Evolutionary conservation across 495 filamentous ascomycete genomes (phyloP).

Genomic region (Arthonia radiata): DNA sequence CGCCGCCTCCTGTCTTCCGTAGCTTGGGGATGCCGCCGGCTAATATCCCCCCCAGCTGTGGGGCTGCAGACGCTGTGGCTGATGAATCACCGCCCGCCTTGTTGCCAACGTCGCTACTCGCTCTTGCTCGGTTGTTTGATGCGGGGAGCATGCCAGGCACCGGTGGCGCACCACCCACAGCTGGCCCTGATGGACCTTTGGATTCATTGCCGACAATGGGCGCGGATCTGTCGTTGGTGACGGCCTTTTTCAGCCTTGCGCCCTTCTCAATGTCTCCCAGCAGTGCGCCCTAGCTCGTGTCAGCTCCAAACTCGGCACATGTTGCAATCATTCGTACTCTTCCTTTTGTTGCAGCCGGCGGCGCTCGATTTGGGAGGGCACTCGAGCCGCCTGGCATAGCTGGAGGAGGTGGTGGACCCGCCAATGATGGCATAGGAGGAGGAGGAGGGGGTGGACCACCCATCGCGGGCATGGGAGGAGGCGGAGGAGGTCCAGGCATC

Average conservation of each 20-base stretch:
- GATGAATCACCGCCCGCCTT: neutral
- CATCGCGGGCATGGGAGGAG: slow-evolving; percentile 28
- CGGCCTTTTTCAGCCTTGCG: slow-evolving; percentile 53
- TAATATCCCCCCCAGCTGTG: slow-evolving; percentile 73
- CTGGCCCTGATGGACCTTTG: slow-evolving; percentile 27
- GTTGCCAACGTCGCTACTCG: slow-evolving; percentile 18
- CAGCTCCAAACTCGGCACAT: slow-evolving; percentile 11
- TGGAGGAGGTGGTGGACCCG: slow-evolving; percentile 23
- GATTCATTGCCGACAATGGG: slow-evolving; percentile 35
- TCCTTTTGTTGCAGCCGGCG: slow-evolving; percentile 21
- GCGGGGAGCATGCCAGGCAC: slow-evolving; percentile 43
- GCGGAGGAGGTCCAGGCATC: slow-evolving; percentile 45
- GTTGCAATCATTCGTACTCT: slow-evolving; percentile 22
- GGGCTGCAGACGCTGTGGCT: slow-evolving; percentile 26
- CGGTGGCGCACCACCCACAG: slow-evolving; percentile 52
- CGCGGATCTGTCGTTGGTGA: slow-evolving; percentile 86
- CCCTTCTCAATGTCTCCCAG: slow-evolving; percentile 78
- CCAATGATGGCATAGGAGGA: slow-evolving; percentile 13
- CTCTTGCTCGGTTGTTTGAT: slow-evolving; percentile 48
- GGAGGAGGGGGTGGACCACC: slow-evolving; percentile 47
- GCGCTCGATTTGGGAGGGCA: slow-evolving; percentile 9
- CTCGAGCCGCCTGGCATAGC: slow-evolving; percentile 20
- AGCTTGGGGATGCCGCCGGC: slow-evolving; percentile 90
- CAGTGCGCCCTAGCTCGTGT: slow-evolving; percentile 46
- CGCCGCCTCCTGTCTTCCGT: slow-evolving; percentile 58